Conservation (phyloP, 2,329 filamentous ascomycete species). For the Penicillium olsonii region DNA sequence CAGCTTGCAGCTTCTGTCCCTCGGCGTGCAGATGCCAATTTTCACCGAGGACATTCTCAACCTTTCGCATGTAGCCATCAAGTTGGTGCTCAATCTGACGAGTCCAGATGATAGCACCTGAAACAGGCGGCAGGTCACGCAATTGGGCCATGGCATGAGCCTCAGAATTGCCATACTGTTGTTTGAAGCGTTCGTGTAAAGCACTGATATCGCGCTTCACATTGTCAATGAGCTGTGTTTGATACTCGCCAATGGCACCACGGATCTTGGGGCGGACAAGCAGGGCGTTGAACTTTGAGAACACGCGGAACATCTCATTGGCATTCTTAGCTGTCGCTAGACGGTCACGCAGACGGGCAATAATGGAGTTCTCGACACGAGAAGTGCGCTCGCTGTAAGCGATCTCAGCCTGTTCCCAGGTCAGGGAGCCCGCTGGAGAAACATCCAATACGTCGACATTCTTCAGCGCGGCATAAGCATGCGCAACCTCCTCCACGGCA, state of each 20-base stretch:
- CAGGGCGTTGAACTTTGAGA: constrained; percentile 98
- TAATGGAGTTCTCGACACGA: constrained; percentile 97
- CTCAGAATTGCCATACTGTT: constrained; percentile 97
- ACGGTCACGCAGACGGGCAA: constrained; percentile 86
- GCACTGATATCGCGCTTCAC: constrained; percentile 94
- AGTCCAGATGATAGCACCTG: constrained; percentile 96
- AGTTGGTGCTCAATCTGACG: constrained; percentile 95
- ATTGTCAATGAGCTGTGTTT: constrained; percentile 95
- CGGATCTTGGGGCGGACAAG: constrained; percentile 99
- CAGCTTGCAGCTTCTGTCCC: constrained; percentile 87
- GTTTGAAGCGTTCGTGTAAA: constrained; percentile 95
- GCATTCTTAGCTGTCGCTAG: constrained; percentile 94
- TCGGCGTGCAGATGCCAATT: constrained; percentile 95
- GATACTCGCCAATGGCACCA: constrained; percentile 95
- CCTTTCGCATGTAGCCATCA: constrained; percentile 96
- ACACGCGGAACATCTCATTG: constrained; percentile 99
- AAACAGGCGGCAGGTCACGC: constrained; percentile 91
- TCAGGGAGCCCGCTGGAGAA: constrained; percentile 80
- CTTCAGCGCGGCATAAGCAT: constrained; percentile 90
- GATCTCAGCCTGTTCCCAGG: constrained; percentile 92
- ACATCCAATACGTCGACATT: constrained; percentile 96
- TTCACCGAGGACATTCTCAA: constrained; percentile 94
- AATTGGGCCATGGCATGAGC: constrained; percentile 98
- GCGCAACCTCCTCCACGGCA: constrained; percentile 91
- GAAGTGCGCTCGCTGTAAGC: constrained; percentile 97